Base-by-base conservation (phyloP, 2,329 filamentous ascomycete species). In the Penicillium verrucosum region DNA sequence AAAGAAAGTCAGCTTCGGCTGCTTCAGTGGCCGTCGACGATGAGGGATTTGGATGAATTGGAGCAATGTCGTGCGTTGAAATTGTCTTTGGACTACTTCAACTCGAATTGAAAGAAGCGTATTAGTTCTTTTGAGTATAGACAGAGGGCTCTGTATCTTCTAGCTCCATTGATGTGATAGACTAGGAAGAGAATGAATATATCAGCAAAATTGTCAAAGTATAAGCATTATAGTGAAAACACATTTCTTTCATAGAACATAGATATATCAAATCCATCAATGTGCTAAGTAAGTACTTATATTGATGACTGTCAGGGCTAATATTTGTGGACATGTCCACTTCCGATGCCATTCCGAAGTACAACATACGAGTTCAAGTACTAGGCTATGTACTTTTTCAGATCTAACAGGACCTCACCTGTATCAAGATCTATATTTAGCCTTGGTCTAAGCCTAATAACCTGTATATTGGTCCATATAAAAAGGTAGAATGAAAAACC, bases 11-110 rank as follows among this genome's bases (percentile, higher is more conserved):
- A 56, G 41, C 25, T 62, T 43, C 54, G 41, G 37, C 38, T 56
- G n/a, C 56, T 65, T 41, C 63, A 64, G 40, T 64, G 60, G 60
- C 61, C 61, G 0, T 57, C 63, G 1, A 25, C 14, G 5, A 65
- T 59, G 58, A 51, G 48, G 8, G 38, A 43, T 11, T 51, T 65
- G 48, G 58, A 51, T 45, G 63, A 64, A 9, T 23, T 21, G 11
- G 47, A 54, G 14, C 63, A 64, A 45, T 65, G 63, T 25, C 54
- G 47, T 18, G 55, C 45, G 9, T 46, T 65, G 48, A 16, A 57
- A 2, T 12, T 65, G 40, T 16, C 61, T 30, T 51, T 65, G 40
- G 32, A 29, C 14, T 59, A 60, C 32, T 60, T 40, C 14, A 16
- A 29, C 8, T 32, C 23, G 25, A 1, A 27, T 37, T 23, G 21